phyloP scores from a whole-genome alignment of 495 filamentous ascomycete genomes.

The Thermothielavioides terrestris region DNA sequence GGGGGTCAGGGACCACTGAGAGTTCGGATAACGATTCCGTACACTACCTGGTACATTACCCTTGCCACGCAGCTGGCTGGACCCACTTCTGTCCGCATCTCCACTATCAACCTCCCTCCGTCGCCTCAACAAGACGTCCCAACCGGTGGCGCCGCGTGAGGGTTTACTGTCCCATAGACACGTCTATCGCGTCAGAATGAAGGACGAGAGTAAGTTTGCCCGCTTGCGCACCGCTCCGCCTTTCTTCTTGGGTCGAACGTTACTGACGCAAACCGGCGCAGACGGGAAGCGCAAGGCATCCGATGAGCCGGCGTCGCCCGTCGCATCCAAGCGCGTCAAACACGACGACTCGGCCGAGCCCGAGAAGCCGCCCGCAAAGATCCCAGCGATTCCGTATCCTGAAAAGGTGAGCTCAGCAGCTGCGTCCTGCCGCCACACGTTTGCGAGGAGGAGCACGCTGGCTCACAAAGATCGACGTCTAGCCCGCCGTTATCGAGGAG shows the following conservation, averaged over 20 bases:
- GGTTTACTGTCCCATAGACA: too few species aligned
- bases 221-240: neutral
- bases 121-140: constrained; percentile 5
- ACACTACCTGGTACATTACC: neutral
- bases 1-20: too few species aligned
- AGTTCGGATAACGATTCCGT: constrained; percentile 12
- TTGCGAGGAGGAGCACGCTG: constrained; percentile 17
- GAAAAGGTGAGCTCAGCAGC: constrained; percentile 53
- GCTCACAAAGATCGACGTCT: neutral
- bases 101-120: neutral
- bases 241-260: neutral
- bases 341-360: constrained; percentile 47
- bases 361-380: constrained; percentile 42
- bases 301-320: constrained; percentile 56
- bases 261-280: constrained; percentile 18
- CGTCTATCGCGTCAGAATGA: constrained; percentile 30
- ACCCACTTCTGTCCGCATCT: constrained; percentile 10
- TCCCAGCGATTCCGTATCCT: constrained; percentile 62
- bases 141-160: too few species aligned
- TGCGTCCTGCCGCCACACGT: neutral
- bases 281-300: constrained; percentile 71
- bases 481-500: constrained; percentile 86
- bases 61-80: neutral
- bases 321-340: constrained; percentile 57
- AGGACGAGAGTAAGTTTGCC: constrained; percentile 39